A percentile compares a stretch with the other conserved stretches of the same genome.
Conservation (phyloP, 2,329 filamentous ascomycete species). For the Xylaria hypoxylon region DNA sequence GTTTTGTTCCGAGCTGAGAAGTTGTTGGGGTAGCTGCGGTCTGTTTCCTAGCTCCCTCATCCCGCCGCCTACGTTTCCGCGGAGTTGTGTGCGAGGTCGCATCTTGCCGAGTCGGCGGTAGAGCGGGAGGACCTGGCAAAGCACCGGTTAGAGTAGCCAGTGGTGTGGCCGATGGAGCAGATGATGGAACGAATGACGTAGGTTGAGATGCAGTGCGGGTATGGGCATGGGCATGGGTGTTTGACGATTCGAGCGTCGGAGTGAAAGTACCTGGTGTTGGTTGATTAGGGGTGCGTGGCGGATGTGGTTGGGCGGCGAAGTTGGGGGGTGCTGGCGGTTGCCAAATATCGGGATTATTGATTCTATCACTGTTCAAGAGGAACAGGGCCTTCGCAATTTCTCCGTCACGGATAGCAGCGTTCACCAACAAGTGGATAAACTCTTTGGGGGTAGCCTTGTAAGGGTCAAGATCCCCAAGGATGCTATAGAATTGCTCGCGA, state of each 20-base stretch:
- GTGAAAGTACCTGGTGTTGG: not conserved
- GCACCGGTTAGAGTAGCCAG: not conserved
- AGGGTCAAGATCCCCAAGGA: constrained; percentile 39
- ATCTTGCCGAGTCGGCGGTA: not conserved
- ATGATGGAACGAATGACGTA: not conserved
- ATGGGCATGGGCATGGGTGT: not conserved
- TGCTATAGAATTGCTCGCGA: constrained; percentile 34
- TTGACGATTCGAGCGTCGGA: not conserved
- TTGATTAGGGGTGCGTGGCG: not conserved
- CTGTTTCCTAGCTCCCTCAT: not conserved
- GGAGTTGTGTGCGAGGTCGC: not conserved
- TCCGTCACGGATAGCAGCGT: constrained; percentile 38
- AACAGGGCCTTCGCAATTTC: constrained; percentile 36
- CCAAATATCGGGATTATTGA: constrained; percentile 36
- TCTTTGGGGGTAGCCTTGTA: constrained; percentile 38
- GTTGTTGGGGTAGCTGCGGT: not conserved
- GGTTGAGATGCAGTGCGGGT: not conserved
- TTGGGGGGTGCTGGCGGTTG: constrained; percentile 25
- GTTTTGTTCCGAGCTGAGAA: not conserved
- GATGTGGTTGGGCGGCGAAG: not conserved
- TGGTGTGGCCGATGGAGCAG: not conserved
- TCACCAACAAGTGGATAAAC: constrained; percentile 42
- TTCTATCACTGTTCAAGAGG: constrained; percentile 33
- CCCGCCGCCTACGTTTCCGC: constrained; percentile 19
- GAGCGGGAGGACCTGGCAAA: not conserved